Conservation (phyloP, 2,329 filamentous ascomycete genomes). For the Curvularia hawaiiensis region DNA sequence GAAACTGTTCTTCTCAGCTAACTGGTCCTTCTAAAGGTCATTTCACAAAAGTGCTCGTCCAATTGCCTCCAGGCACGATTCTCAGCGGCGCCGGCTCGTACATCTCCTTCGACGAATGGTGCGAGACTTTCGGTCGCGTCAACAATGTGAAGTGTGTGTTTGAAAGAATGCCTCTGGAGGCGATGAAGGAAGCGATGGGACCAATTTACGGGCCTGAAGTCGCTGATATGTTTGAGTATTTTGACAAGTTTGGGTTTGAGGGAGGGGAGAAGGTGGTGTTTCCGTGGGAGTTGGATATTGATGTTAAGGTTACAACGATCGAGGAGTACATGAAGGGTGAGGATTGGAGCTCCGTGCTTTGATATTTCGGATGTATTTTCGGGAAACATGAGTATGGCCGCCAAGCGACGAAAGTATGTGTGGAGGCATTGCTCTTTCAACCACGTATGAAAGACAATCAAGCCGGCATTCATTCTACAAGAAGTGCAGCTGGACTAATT, state of each 20-base stretch:
- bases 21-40: conserved; percentile 13
- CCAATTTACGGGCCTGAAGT: conserved; percentile 34
- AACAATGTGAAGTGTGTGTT: conserved; percentile 27
- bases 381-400: neutral
- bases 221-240: conserved; percentile 42
- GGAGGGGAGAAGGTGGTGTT: conserved; percentile 42
- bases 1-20: neutral
- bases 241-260: conserved; percentile 47
- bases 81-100: conserved; percentile 30
- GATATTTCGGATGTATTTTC: neutral
- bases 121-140: conserved; percentile 27
- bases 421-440: neutral
- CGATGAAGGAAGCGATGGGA: conserved; percentile 30
- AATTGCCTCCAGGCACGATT: conserved; percentile 28
- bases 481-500: neutral
- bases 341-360: conserved; percentile 31
- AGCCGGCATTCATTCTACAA: neutral
- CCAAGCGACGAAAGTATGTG: neutral
- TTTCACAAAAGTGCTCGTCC: conserved; percentile 33
- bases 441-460: neutral
- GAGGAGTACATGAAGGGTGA: conserved; percentile 34
- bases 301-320: conserved; percentile 27
- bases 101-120: conserved; percentile 32
- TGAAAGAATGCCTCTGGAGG: conserved; percentile 17
- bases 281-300: conserved; percentile 31